Conservation (phyloP, 768 basidiomycete species). For the Podaxis sp. region DNA sequence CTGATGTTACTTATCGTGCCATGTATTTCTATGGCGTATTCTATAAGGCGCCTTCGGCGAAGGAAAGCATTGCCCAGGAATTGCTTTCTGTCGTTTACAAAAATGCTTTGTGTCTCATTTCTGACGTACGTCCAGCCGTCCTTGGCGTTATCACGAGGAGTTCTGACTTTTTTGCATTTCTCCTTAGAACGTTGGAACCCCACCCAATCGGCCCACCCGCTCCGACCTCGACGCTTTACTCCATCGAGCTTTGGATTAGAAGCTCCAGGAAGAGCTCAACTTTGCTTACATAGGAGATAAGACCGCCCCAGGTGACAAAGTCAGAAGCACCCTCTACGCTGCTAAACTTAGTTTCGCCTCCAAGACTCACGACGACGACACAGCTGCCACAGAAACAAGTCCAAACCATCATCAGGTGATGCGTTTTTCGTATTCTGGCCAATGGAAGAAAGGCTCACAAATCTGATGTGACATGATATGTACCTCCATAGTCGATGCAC, state of each 20-base stretch:
- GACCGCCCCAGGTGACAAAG: background rate
- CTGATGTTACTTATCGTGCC: background rate
- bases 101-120: background rate
- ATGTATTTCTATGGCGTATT: background rate
- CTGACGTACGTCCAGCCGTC: background rate
- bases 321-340: background rate
- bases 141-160: background rate
- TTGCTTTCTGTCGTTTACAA: background rate
- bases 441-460: background rate
- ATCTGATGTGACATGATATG: background rate
- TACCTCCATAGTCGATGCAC: too few species aligned
- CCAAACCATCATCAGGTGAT: background rate
- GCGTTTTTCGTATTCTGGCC: background rate
- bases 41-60: background rate
- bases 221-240: background rate
- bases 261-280: background rate
- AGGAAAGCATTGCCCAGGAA: background rate
- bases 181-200: background rate
- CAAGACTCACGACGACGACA: background rate
- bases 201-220: background rate
- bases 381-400: background rate
- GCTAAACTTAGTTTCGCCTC: background rate
- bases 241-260: background rate
- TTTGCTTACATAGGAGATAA: background rate
- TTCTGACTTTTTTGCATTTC: background rate